Base-by-base conservation (phyloP, 2,329 filamentous ascomycete genomes). In the Teratosphaeria viscida region DNA sequence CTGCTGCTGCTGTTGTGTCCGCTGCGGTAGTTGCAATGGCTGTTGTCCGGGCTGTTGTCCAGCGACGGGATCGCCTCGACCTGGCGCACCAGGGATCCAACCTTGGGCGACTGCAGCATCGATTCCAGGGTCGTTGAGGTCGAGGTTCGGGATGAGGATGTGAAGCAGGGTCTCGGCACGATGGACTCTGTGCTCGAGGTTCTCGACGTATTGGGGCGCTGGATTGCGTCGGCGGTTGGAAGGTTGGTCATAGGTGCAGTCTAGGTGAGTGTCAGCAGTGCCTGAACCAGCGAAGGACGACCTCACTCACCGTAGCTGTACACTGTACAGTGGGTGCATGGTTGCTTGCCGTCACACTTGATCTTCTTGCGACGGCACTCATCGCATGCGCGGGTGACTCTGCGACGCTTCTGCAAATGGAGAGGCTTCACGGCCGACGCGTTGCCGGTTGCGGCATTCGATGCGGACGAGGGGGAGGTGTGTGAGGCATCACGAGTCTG, bases 211-310 rank as follows among this genome's bases (percentile, higher is more conserved):
- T 75, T 95, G 90, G 19, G 92, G 91, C 29, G 90, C 89, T 26
- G 92, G 91, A 72, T 96, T 96, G 67, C 92, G 85, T 65, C 91
- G 84, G 65, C 92, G 84, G 73, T 96, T 96, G 27, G 91, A 96
- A 12, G 92, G 92, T 72, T 96, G 94, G 70, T 96, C 91, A 75
- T 96, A 96, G 32, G 91, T 95, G 74, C 92, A 96, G 19, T 19
- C 19, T 19, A 19, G 19, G 19, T 19, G 19, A 19, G 19, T 19
- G 19, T 19, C 19, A 19, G 19, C 19, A 19, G 19, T 19, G 19
- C 19, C 19, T 19, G 19, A 19, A 19, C 19, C 19, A 19, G 19
- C 19, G 19, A 19, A 19, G 19, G 19, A 19, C 34, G 7, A n/a
- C 23, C 16, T 12, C 12, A 55, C 81, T 71, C 81, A 96, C 94